Base-by-base conservation (phyloP, 768 basidiomycete species). In the Galerina marginata region DNA sequence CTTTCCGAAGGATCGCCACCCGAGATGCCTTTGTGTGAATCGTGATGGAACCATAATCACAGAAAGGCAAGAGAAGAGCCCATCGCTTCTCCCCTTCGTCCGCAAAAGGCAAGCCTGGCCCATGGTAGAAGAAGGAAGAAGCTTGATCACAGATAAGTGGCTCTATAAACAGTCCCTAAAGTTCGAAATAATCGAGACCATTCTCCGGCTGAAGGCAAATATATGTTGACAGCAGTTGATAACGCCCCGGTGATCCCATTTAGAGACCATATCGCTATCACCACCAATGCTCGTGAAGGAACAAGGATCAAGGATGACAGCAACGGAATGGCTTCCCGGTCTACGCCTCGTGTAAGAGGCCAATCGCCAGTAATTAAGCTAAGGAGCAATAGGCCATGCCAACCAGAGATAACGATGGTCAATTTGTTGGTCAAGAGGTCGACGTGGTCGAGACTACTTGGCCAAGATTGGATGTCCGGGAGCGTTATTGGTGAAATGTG, bases 181-280 rank as follows among this genome's bases (percentile, higher is more conserved):
- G 51, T 40, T 40, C 42, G 51, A 53, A 26, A 40, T 53, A 53
- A 53, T 53, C 39, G 16, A 53, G 14, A 26, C 51, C 51, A 40
- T 15, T 40, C 20, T 26, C 51, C 51, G 39, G 51, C 23, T 53
- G 38, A 51, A 51, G 16, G 36, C 37, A 51, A 9, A 20, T 23
- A 23, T 15, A 40, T 16, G 39, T 40, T 53, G 51, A 26, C 51
- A 53, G 39, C 20, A 53, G 38, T 14, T 20, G 39, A 40, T 15
- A 42, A n/a, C 51, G 51, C 42, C 39, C 51, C 51, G 51, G 38
- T 53, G 38, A 53, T 38, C 51, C 20, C 51, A 42, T 42, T 40
- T 53, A 40, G 51, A 23, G 23, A 38, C 4, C 9, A 42, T 40
- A 9, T 11, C n/a, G 16, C 20, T 53, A 53, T 53, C 51, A 53